Base-by-base conservation (phyloP, 2,329 filamentous ascomycete species). In the Phialemonium atrogriseum region DNA sequence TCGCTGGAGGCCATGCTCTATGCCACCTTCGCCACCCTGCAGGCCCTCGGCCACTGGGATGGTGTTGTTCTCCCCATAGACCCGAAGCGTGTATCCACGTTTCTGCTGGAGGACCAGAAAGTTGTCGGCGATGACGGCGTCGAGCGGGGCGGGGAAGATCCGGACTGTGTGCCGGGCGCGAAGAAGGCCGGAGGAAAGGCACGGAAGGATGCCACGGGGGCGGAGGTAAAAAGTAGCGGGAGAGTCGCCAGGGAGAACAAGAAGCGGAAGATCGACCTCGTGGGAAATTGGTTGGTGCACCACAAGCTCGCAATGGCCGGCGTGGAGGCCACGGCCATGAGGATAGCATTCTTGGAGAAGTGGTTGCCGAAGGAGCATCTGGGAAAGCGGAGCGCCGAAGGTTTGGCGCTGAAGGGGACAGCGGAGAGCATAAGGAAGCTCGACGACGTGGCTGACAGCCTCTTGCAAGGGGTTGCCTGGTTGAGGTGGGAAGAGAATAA, bases 1-100 rank as follows among this genome's bases (percentile, higher is more conserved):
- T 79, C 82, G 46, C 69, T 93, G 14, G 85, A 93, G 53, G 75
- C 77, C 4, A 91, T 91, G 77, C 57, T 93, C 1, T 82, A 87
- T 62, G 80, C 80, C 7, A 67, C 77, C 10, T 54, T 89, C 22
- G 63, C 68, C 30, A 71, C 77, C 1, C 48, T 84, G 28, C 56
- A 56, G 27, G 51, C 58, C 12, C 53, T 68, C 29, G 58, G 58
- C 1, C 35, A 50, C 3, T 66, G 61, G 62, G 39, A 48, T 12
- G 60, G 61, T n/a, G 43, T 47, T 2, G 60, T 78, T 1, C 45
- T 63, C 9, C 62, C 70, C 6, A 56, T 81, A 26, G 55, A 60
- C 27, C 77, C 78, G 7, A 58, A 55, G 16, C 57, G 66, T 14
- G 74, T 81, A 3, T 65, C 65, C 3, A 54, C 59, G 10, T 81